phyloP scores from a whole-genome alignment of 1,139 yeast species.

The Kluyveromyces sp. region DNA sequence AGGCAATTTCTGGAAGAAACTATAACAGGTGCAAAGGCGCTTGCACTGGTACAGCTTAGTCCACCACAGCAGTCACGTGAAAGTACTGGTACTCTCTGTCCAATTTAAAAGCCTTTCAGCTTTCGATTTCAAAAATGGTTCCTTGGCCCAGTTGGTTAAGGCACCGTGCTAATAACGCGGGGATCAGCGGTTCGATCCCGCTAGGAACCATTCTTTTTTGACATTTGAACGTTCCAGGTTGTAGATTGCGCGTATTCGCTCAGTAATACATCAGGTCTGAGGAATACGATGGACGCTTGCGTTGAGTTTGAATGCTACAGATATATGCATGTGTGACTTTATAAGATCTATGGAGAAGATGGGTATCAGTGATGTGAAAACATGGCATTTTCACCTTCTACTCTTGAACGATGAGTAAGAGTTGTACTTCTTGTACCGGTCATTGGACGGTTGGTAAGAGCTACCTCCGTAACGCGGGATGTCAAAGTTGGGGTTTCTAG shows the following conservation, averaged over 20 bases:
- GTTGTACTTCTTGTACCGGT: slow-evolving; percentile 17
- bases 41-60: no score
- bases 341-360: background rate
- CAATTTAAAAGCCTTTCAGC: no score
- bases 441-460: slow-evolving; percentile 15
- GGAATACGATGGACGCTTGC: no score
- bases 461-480: slow-evolving; percentile 11
- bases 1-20: no score
- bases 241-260: no score
- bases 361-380: background rate
- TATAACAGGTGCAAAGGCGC: no score
- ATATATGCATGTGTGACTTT: no score
- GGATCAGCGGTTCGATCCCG: slow-evolving; percentile 32
- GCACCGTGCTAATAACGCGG: slow-evolving; percentile 32
- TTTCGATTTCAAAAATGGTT: no score
- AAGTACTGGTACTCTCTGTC: no score
- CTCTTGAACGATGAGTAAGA: slow-evolving; percentile 21
- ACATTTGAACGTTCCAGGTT: no score
- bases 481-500: slow-evolving; percentile 11
- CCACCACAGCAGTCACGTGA: background rate
- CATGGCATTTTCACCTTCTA: background rate
- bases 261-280: no score
- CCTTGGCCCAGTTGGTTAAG: slow-evolving; percentile 33
- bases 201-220: slow-evolving; percentile 23
- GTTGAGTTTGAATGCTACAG: no score